phyloP scores from a whole-genome alignment of 2,329 filamentous ascomycete species.

The Pseudopyricularia javanii region DNA sequence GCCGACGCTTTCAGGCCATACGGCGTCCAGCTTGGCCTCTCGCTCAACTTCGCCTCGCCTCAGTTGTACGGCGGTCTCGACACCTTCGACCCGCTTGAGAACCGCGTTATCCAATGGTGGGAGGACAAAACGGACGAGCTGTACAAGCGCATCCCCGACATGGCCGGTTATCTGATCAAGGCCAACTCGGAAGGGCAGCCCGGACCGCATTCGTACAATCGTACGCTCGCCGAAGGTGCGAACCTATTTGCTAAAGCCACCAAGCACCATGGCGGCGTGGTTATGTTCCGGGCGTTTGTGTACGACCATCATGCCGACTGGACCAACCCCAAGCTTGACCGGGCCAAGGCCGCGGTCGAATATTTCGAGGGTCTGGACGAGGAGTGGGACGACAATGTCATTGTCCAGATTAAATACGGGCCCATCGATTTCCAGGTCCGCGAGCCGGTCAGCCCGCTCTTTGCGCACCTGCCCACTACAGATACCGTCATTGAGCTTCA shows the following conservation, averaged over 20 bases:
- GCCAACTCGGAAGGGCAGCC: constrained; percentile 63
- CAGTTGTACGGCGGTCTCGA: constrained; percentile 38
- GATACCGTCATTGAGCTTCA: constrained; percentile 49
- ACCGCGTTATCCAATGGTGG: constrained; percentile 51
- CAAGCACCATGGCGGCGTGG: constrained; percentile 40
- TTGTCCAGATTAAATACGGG: constrained; percentile 63
- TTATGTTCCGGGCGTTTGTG: constrained; percentile 64
- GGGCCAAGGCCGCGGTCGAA: constrained; percentile 57
- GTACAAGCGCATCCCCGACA: constrained; percentile 50
- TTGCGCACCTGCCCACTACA: constrained; percentile 35
- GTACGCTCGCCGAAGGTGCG: constrained; percentile 54
- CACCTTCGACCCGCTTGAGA: constrained; percentile 55
- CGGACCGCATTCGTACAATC: constrained; percentile 56
- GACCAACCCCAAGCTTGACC: constrained; percentile 51
- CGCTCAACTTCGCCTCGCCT: constrained; percentile 58
- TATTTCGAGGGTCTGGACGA: constrained; percentile 54
- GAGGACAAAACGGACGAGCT: constrained; percentile 42
- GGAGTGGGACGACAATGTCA: constrained; percentile 56
- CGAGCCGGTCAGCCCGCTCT: constrained; percentile 54
- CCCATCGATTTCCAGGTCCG: constrained; percentile 65
- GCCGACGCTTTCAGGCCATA: constrained; percentile 56
- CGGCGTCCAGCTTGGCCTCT: constrained; percentile 52
- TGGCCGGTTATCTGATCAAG: constrained; percentile 59
- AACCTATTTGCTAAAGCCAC: constrained; percentile 54
- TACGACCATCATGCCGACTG: constrained; percentile 47